Percentiles rank a stretch among this genome's conserved stretches.
Conservation (phyloP, 306 rosid species). For the Quercus agrifolia region DNA sequence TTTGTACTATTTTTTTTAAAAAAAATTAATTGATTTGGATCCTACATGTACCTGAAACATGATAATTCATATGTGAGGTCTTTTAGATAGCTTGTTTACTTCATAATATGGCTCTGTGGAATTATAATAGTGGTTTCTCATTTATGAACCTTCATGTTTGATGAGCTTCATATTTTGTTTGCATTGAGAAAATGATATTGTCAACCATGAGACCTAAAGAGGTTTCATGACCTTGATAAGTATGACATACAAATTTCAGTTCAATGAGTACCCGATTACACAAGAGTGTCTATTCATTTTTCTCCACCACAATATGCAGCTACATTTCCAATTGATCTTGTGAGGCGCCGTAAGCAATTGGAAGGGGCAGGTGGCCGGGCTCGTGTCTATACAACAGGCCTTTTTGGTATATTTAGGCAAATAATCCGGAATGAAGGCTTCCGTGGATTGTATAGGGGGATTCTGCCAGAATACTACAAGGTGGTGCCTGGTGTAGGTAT, state of each 20-base stretch:
- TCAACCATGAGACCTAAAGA: background rate
- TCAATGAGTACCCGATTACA: background rate
- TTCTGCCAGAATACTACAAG: constrained; percentile 94
- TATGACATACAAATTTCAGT: background rate
- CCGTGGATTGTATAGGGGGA: constrained; percentile 88
- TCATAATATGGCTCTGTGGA: background rate
- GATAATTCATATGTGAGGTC: background rate
- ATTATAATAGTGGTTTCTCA: background rate
- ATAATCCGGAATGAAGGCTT: constrained; percentile 77
- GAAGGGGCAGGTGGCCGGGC: constrained; percentile 98
- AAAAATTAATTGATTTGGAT: background rate
- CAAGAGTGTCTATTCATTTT: constrained; percentile 28
- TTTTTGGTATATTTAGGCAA: constrained; percentile 69
- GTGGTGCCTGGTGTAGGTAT: constrained; percentile 98
- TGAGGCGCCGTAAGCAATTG: constrained; percentile 92
- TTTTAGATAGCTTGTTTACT: background rate
- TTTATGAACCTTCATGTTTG: background rate
- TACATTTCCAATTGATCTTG: constrained; percentile 96
- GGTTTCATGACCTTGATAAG: constrained; percentile 11
- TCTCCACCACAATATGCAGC: constrained; percentile 56
- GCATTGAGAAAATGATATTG: background rate
- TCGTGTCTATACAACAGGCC: constrained; percentile 73
- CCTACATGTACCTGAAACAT: background rate
- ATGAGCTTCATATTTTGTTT: background rate
- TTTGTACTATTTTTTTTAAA: too few relatives aligned